Evolutionary conservation across 1,139 yeast genomes (phyloP).

Genomic region (Magnusiomyces magnusii): DNA sequence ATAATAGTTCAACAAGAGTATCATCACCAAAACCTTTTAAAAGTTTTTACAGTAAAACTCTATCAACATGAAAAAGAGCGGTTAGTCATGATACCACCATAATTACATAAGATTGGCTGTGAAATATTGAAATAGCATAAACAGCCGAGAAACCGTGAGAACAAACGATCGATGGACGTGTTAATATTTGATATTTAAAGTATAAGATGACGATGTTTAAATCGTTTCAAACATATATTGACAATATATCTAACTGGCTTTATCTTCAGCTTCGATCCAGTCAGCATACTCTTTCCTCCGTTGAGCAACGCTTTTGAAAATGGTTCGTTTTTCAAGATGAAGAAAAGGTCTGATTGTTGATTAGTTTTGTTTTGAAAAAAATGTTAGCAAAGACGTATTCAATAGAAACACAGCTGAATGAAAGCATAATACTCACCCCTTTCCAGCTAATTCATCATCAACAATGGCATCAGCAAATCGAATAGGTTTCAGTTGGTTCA

Average conservation of each 20-base stretch:
- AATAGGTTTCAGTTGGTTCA: slow-evolving; percentile 27
- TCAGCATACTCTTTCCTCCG: slow-evolving; percentile 26
- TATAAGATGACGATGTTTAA: no score
- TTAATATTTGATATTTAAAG: no score
- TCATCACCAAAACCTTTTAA: slow-evolving; percentile 91
- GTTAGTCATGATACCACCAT: no score
- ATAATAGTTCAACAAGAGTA: slow-evolving; percentile 80
- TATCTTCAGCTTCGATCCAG: slow-evolving; percentile 21
- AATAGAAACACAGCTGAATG: not conserved
- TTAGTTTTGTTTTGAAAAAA: not conserved
- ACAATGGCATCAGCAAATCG: slow-evolving; percentile 26
- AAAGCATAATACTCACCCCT: slow-evolving; percentile 19
- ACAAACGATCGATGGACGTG: no score
- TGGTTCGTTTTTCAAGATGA: slow-evolving; percentile 31
- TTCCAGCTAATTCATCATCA: slow-evolving; percentile 23
- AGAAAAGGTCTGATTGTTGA: slow-evolving; percentile 23
- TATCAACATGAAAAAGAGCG: no score
- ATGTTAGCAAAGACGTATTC: not conserved
- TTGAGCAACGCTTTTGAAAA: slow-evolving; percentile 28
- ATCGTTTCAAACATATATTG: no score
- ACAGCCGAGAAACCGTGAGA: no score
- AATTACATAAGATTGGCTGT: no score
- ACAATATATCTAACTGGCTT: not conserved
- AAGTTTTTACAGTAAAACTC: no score
- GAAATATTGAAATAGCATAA: no score